Percentiles rank a stretch among this genome's conserved stretches.
phyloP scores from a whole-genome alignment of 768 basidiomycete genomes.

The Gautieria morchelliformis region DNA sequence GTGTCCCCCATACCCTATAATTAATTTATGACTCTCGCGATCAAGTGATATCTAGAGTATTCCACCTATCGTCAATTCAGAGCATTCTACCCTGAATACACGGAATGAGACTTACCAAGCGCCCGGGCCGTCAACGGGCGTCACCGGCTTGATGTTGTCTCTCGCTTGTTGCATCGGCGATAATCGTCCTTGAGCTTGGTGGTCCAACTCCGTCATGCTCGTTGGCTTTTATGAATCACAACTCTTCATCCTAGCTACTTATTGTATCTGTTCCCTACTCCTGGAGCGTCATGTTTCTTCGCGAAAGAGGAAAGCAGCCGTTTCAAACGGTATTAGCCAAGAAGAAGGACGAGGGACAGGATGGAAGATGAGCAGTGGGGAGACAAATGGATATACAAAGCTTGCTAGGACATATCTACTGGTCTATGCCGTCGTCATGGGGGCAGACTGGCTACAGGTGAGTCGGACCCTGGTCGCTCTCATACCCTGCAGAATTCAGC shows the following conservation, averaged over 20 bases:
- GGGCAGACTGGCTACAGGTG: constrained; percentile 20
- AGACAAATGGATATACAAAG: constrained; percentile 6
- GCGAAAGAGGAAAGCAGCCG: constrained; percentile 9
- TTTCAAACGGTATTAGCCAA: constrained; percentile 10
- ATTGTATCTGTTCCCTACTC: constrained; percentile 26
- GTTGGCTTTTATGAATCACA: constrained; percentile 33
- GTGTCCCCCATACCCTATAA: no score
- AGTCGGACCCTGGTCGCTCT: background rate
- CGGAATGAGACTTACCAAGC: no score
- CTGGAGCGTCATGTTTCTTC: constrained; percentile 23
- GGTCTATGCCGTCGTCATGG: constrained; percentile 70
- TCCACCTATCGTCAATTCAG: no score
- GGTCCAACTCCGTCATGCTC: background rate
- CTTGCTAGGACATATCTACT: constrained; percentile 45
- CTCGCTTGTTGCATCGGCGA: no score
- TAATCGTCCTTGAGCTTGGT: background rate
- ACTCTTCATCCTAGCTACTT: constrained; percentile 24
- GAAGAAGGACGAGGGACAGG: constrained; percentile 4
- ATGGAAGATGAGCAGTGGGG: constrained; percentile 2
- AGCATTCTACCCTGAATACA: no score
- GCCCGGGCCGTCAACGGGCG: no score
- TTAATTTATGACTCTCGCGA: no score
- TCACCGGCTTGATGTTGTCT: no score
- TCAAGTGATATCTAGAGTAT: no score
- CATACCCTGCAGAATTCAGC: constrained; percentile 29